Evolutionary conservation across 108 stramenopile genomes (phyloP).

Genomic region (Nitzschia putrida): DNA sequence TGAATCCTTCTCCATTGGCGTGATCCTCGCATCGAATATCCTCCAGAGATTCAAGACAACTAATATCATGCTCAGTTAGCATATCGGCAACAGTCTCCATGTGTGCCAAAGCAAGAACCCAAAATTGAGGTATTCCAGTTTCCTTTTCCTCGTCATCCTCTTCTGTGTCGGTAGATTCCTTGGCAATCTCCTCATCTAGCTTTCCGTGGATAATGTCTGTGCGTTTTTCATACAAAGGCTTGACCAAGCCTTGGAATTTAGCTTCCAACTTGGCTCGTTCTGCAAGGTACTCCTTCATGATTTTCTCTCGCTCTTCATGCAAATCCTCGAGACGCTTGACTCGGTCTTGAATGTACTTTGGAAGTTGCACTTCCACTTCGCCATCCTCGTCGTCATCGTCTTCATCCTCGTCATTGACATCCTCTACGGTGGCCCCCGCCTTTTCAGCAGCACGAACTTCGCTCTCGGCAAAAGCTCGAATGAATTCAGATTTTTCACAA

Average conservation of each 20-base stretch:
- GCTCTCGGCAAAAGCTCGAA: slow-evolving; percentile 66
- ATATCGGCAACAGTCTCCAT: slow-evolving; percentile 71
- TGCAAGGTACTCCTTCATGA: slow-evolving; percentile 62
- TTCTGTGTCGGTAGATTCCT: slow-evolving; percentile 3
- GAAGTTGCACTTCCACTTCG: slow-evolving; percentile 44
- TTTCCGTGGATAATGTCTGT: slow-evolving; percentile 47
- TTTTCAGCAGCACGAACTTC: slow-evolving; percentile 46
- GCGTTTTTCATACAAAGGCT: slow-evolving; percentile 74
- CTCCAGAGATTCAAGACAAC: slow-evolving; percentile 69
- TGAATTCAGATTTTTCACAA: slow-evolving; percentile 76
- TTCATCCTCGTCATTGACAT: slow-evolving; percentile 31
- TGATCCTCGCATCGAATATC: slow-evolving; percentile 77
- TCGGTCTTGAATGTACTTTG: slow-evolving; percentile 49
- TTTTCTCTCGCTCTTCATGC: slow-evolving; percentile 53
- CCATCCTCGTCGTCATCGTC: slow-evolving; percentile 45
- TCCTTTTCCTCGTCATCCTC: slow-evolving; percentile 28
- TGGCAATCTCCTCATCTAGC: slow-evolving; percentile 42
- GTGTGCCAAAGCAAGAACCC: slow-evolving; percentile 78
- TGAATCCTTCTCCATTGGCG: slow-evolving; percentile 85
- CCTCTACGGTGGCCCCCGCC: neutral
- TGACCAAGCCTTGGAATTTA: slow-evolving; percentile 55
- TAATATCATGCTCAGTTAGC: slow-evolving; percentile 82
- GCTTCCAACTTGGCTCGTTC: slow-evolving; percentile 84
- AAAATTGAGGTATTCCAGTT: slow-evolving; percentile 88
- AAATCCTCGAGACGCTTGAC: slow-evolving; percentile 65